Conservation (phyloP, 805 yeast species). For the Zygoascus ofunaensis region DNA sequence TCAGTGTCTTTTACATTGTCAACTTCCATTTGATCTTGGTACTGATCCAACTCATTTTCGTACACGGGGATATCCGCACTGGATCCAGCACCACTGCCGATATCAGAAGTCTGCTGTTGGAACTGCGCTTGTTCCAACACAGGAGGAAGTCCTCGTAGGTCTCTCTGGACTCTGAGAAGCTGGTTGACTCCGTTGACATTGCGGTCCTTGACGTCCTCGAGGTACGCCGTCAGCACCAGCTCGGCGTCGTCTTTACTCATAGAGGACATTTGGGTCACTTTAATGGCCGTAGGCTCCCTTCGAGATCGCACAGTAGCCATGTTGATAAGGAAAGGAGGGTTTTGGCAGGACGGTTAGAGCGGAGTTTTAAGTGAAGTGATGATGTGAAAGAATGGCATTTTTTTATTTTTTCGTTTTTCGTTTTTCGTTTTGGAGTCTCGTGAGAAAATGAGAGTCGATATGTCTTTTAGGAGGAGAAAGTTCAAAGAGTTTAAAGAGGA, state of each 20-base stretch:
- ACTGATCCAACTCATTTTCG: slow-evolving; percentile 1
- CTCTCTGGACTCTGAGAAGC: slow-evolving; percentile 64
- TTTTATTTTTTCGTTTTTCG: no score
- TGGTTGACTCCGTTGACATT: slow-evolving; percentile 49
- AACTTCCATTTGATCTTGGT: neutral
- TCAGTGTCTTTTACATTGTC: neutral
- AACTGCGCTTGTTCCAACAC: slow-evolving; percentile 3
- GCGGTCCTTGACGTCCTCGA: slow-evolving; percentile 23
- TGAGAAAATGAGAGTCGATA: no score
- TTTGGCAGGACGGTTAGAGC: neutral
- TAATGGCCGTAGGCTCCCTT: slow-evolving; percentile 15
- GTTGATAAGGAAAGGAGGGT: no score
- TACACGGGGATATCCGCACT: neutral
- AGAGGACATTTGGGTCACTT: slow-evolving; percentile 11
- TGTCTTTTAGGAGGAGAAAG: no score
- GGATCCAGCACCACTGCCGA: slow-evolving; percentile 1
- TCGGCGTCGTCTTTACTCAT: slow-evolving; percentile 39
- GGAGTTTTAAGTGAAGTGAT: no score
- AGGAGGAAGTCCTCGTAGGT: slow-evolving; percentile 75
- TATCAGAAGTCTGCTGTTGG: neutral
- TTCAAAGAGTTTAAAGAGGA: no score
- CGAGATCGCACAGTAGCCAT: slow-evolving; percentile 5
- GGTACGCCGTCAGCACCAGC: slow-evolving; percentile 35
- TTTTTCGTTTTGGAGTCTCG: no score
- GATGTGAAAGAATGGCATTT: no score